Evolutionary conservation across 1,139 yeast genomes (phyloP).

Genomic region (Lodderomyces parapsilosis): DNA sequence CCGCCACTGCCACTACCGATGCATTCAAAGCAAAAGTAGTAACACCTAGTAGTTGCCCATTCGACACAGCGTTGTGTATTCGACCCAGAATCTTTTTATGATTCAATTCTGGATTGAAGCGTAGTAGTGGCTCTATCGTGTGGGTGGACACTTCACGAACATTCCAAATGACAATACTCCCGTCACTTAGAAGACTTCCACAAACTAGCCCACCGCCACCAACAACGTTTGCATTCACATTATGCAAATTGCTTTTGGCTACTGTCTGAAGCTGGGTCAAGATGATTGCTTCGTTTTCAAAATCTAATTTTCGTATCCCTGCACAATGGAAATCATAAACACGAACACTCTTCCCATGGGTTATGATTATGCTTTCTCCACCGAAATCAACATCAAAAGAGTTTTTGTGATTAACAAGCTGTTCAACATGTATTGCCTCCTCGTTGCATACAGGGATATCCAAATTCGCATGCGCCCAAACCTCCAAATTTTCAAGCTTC

Average conservation of each 20-base stretch:
- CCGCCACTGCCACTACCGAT: conserved; percentile 56
- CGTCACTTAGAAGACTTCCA: conserved; percentile 35
- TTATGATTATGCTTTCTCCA: conserved; percentile 37
- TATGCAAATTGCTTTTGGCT: conserved; percentile 8
- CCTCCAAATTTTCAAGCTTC: conserved; percentile 18
- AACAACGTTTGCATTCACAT: conserved; percentile 20
- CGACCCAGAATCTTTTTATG: conserved; percentile 18
- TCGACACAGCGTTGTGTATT: conserved; percentile 9
- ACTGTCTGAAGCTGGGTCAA: conserved; percentile 21
- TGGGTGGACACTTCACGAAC: conserved; percentile 25
- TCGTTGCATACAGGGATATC: neutral
- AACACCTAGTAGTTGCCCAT: conserved; percentile 13
- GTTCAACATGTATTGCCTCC: conserved; percentile 9
- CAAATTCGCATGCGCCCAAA: conserved; percentile 10
- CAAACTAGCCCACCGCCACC: conserved; percentile 42
- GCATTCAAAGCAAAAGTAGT: conserved; percentile 39
- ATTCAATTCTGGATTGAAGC: conserved; percentile 20
- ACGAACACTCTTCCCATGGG: conserved; percentile 24
- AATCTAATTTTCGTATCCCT: conserved; percentile 12
- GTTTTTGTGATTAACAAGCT: conserved; percentile 8
- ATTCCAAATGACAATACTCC: conserved; percentile 41
- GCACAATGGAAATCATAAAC: conserved; percentile 23
- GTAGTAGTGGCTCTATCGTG: conserved; percentile 21
- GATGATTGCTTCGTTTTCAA: conserved; percentile 15
- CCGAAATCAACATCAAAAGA: conserved; percentile 54